A percentile compares a stretch with the other conserved stretches of the same genome.
Evolutionary conservation across 106 monocot species (phyloP).

Genomic region (Apostasia shenzhenica): DNA sequence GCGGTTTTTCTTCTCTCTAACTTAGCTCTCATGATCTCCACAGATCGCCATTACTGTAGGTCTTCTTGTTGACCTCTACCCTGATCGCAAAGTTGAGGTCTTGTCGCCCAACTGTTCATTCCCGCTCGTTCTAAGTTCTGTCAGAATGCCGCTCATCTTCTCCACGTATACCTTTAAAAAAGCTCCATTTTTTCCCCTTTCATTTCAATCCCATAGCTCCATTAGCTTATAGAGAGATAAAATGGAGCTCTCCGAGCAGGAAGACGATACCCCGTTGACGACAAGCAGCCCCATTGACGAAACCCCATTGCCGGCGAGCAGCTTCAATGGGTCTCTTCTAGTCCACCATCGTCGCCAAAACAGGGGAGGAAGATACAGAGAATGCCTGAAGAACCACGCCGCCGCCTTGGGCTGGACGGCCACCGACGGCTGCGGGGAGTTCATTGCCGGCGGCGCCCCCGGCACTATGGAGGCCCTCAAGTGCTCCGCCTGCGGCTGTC

Average conservation of each 20-base stretch:
- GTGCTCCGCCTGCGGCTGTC: constrained; percentile 58
- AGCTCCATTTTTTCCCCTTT: not conserved
- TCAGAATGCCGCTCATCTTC: not conserved
- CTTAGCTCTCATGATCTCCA: no score
- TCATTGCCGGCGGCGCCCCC: constrained; percentile 55
- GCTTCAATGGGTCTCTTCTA: not conserved
- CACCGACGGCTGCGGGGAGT: constrained; percentile 56
- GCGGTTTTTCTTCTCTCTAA: no score
- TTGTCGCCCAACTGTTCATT: constrained; percentile 1
- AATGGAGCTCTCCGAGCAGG: constrained; percentile 28
- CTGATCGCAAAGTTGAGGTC: constrained; percentile 1
- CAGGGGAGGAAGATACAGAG: constrained; percentile 24
- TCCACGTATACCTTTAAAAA: not conserved
- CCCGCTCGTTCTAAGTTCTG: not conserved
- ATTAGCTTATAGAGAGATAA: constrained; percentile 6
- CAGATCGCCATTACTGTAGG: no score
- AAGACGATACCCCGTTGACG: constrained; percentile 8
- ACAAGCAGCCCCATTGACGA: not conserved
- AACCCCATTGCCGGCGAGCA: no score
- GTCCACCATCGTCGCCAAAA: not conserved
- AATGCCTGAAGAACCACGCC: constrained; percentile 66
- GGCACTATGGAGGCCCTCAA: constrained; percentile 44
- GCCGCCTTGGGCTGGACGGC: constrained; percentile 51
- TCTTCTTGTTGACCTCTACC: not conserved
- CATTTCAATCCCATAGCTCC: not conserved